Conservation (phyloP, 768 basidiomycete genomes). For the Collybiopsis luxurians region DNA sequence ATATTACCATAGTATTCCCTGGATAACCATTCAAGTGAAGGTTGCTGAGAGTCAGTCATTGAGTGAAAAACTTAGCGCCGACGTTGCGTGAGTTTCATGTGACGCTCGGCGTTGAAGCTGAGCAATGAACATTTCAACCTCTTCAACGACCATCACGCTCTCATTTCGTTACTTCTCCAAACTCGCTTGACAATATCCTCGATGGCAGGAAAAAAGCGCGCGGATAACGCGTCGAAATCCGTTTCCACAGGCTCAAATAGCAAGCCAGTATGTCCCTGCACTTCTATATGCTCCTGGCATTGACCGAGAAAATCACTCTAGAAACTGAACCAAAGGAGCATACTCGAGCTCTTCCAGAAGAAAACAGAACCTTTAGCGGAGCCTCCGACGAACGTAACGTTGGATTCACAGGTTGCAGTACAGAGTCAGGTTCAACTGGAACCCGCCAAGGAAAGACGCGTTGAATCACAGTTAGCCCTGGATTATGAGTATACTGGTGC, state of each 20-base stretch:
- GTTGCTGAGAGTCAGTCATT: neutral
- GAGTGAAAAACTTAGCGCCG: too few relatives aligned
- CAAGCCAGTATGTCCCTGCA: slow-evolving; percentile 23
- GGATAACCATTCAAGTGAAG: neutral
- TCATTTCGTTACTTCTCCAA: too few relatives aligned
- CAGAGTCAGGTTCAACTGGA: neutral
- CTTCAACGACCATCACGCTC: too few relatives aligned
- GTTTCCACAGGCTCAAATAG: slow-evolving; percentile 15
- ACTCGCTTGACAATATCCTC: too few relatives aligned
- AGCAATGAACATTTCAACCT: too few relatives aligned
- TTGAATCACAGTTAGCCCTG: neutral
- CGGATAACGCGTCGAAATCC: neutral
- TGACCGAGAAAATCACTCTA: neutral
- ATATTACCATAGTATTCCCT: too few relatives aligned
- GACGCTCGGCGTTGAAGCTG: too few relatives aligned
- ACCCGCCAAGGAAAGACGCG: neutral
- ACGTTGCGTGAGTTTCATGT: neutral
- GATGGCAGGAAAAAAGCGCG: slow-evolving; percentile 22
- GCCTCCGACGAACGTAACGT: neutral
- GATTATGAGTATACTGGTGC: neutral
- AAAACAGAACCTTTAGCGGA: neutral
- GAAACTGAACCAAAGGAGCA: slow-evolving; percentile 22
- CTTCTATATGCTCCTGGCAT: neutral
- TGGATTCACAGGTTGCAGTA: neutral
- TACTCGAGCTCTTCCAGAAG: slow-evolving; percentile 18